Evolutionary conservation across 2,329 filamentous ascomycete genomes (phyloP), one percentile per base, ranked within the genome.

Genomic region (Trichoderma lentiforme): DNA sequence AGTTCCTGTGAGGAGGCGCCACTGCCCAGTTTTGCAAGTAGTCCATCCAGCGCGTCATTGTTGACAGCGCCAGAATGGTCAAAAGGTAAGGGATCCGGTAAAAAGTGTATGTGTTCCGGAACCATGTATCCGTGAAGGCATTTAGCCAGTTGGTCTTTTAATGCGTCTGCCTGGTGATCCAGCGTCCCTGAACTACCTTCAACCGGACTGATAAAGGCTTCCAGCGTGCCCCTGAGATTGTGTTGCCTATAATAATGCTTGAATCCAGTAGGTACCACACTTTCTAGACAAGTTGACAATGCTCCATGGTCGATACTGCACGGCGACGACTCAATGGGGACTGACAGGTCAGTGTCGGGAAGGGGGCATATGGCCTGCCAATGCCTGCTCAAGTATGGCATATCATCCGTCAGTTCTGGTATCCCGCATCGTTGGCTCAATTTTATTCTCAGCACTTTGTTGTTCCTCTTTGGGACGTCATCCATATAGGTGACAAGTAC

Each of bases 371-470:
- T 74, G 0, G 84, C 87, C 69, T 87, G 82, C 77, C 82, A 86
- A 73, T 89, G 86, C n/a, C 84, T 81, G 4, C 81, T 77, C 0
- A 83, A 77, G 66, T 84, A 82, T 2, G 81, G 79, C 4, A 81
- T 85, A 6, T 81, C 78, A 32, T 88, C 85, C 0, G 82, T 83
- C 11, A 88, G 73, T 2, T 82, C 79, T 0, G 82, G 80, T 18
- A 89, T 74, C 3, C 78, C 76, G 5, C 89, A 78, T 3, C 87
- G 81, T 70, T 88, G 82, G 0, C 81, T 84, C 5, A 89, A 79
- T 73, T 82, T 84, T 75, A 88, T 87, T 3, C 87, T 84, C 26
- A 88, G 78, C n/a, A 88, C 80, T 74, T 89, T 89, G 80, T 87
- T 87, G 78, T 89, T 88, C 43, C 82, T 85, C 72, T 85, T 88